Percentiles rank a stretch among this genome's conserved stretches.
Conservation (phyloP, 164 flowering plant species). For the Echeveria elegans region DNA sequence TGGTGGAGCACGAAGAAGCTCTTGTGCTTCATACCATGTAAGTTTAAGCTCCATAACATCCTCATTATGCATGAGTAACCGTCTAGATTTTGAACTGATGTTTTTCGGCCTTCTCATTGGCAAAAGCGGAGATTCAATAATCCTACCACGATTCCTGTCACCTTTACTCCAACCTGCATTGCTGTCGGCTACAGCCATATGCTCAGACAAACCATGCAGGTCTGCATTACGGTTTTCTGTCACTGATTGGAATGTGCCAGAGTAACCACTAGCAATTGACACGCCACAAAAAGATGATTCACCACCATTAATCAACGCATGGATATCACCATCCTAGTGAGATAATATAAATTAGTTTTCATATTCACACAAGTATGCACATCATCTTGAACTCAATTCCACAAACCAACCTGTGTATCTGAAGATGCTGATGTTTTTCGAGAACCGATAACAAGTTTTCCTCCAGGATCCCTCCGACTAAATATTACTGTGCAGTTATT, state of each 20-base stretch:
- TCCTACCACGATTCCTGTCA: constrained; percentile 23
- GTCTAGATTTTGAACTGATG: constrained; percentile 73
- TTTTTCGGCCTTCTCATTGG: constrained; percentile 42
- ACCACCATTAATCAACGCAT: constrained; percentile 27
- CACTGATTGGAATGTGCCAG: constrained; percentile 14
- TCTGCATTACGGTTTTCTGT: constrained; percentile 21
- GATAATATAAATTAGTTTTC: not conserved
- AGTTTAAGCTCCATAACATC: constrained; percentile 78
- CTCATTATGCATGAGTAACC: constrained; percentile 69
- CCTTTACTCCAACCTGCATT: constrained; percentile 20
- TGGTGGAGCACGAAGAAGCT: constrained; percentile 85
- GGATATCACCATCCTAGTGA: constrained; percentile 31
- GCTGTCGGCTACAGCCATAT: constrained; percentile 19
- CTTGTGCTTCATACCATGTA: constrained; percentile 98
- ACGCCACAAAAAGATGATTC: constrained; percentile 25
- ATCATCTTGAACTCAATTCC: not conserved
- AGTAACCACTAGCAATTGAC: constrained; percentile 19
- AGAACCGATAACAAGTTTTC: constrained; percentile 85
- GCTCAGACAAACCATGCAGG: constrained; percentile 15
- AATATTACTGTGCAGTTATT: constrained; percentile 54
- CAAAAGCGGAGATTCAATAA: constrained; percentile 19
- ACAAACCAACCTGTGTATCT: constrained; percentile 39
- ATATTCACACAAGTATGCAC: not conserved
- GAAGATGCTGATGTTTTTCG: constrained; percentile 58
- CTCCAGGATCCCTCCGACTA: constrained; percentile 87